Evolutionary conservation across 805 yeast species (phyloP), one percentile per base, ranked within the genome.

Genomic region (Brettanomyces custersianus): DNA sequence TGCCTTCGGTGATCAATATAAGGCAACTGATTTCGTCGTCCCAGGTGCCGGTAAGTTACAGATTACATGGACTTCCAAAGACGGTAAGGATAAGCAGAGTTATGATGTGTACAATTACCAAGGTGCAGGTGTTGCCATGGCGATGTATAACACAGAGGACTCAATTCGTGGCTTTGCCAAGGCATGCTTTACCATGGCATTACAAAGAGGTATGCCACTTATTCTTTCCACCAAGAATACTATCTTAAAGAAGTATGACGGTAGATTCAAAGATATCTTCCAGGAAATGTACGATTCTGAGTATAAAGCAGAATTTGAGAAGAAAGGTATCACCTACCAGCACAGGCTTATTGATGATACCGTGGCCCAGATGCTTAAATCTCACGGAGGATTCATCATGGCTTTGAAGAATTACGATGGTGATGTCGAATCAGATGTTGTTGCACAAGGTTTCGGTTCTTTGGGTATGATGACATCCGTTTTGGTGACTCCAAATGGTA

Each of bases 291-390:
- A 71, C 48, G 84, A 77, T 35, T 38, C 65, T 13, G 63, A 65
- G 30, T 82, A 81, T 62, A 68, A 72, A 49, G 13, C 59, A 9
- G 58, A 69, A 38, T 80, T 80, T 48, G 84, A 79, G 49, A 58
- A 61, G 11, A 63, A 64, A 23, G 81, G 80, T 17, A 70, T 82
- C 44, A 71, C 74, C 66, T 82, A 80, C 49, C 88, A 82, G 57
- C 92, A 82, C 59, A 72, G 92, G 59, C 68, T 82, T 53, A 82
- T 82, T 43, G 92, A 82, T 58, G 92, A 82, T 55, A 82, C 82
- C 87, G 92, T 82, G 41, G 90, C 90, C 4, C 92, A 82, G 60
- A 82, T 82, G 92, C 61, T 82, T 53, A 82, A 82, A 59, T 81
- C 90, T 19, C 77, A 77, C 51, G 92, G 92, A 52, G 92, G 92